phyloP scores from a whole-genome alignment of 441 rosid genomes.

The Corymbia citriodora region DNA sequence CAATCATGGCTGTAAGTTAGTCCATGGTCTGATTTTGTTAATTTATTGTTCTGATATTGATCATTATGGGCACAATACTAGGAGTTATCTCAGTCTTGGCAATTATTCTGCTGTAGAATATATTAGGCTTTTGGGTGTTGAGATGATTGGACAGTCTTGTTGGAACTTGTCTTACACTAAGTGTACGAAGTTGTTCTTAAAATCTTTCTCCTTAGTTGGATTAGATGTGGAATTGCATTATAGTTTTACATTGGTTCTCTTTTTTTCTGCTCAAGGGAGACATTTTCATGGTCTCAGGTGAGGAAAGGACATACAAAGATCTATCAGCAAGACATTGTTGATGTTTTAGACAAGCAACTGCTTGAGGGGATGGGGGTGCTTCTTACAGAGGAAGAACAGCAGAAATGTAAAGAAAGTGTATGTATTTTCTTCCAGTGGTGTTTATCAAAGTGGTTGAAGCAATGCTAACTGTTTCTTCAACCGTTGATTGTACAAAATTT shows the following conservation, averaged over 20 bases:
- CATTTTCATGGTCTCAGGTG: conserved; percentile 42
- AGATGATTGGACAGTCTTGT: background rate
- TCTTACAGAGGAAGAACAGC: conserved; percentile 95
- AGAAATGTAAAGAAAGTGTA: conserved; percentile 85
- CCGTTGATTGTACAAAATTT: background rate
- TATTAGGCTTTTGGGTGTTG: background rate
- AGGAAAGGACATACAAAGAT: conserved; percentile 84
- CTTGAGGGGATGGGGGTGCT: conserved; percentile 99
- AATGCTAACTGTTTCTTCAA: background rate
- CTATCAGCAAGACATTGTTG: conserved; percentile 84
- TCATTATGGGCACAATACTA: background rate
- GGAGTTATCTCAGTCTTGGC: background rate
- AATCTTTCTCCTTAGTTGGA: background rate
- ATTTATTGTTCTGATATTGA: background rate
- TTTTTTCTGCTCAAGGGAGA: background rate
- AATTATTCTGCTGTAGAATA: background rate
- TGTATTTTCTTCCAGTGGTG: background rate
- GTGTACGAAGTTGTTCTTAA: background rate
- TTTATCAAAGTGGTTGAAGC: background rate
- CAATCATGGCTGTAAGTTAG: conserved; percentile 90
- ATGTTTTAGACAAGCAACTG: conserved; percentile 92
- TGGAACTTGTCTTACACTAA: background rate
- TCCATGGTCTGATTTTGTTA: background rate
- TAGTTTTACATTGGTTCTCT: background rate
- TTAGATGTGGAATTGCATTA: background rate